These are phyloP conservation scores for Eurotiales sp. DNA, from an alignment of 2,329 filamentous ascomycete genomes.

Conservation along the genomic window DNA sequence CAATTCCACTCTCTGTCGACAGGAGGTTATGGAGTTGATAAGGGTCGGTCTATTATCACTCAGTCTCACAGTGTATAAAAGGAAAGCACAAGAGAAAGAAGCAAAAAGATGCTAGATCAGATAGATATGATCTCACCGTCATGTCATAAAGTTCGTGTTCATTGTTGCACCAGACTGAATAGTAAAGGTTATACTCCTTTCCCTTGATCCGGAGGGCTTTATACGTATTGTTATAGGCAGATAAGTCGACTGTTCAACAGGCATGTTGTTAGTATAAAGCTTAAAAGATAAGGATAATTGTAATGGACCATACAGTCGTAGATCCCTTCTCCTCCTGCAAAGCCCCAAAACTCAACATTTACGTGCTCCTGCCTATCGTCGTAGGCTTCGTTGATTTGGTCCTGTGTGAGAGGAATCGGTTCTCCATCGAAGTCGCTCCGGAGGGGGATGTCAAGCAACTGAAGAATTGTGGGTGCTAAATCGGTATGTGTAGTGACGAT, in stretches of 20 bases:
- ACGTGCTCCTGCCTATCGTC: slow-evolving; percentile 46
- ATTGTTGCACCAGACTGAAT: slow-evolving; percentile 66
- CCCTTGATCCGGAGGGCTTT: slow-evolving; percentile 57
- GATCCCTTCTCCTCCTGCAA: slow-evolving; percentile 23
- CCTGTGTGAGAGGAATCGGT: slow-evolving; percentile 43
- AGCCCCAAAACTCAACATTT: slow-evolving; percentile 57
- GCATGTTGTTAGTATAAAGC: neutral
- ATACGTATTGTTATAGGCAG: slow-evolving; percentile 53
- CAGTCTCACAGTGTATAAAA: no score
- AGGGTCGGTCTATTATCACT: slow-evolving; percentile 27
- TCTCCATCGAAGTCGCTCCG: slow-evolving; percentile 54
- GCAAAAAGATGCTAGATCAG: no score
- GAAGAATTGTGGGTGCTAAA: slow-evolving; percentile 57
- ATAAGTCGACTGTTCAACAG: slow-evolving; percentile 17
- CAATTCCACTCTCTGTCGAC: neutral
- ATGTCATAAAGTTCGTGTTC: slow-evolving; percentile 65
- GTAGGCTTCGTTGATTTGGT: slow-evolving; percentile 28
- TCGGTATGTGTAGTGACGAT: slow-evolving; percentile 60
- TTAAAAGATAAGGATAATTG: neutral
- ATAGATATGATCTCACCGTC: neutral
- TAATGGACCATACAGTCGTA: slow-evolving; percentile 27
- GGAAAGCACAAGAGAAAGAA: no score
- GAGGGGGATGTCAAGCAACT: slow-evolving; percentile 30
- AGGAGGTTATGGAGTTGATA: slow-evolving; percentile 35
- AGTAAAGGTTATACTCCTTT: slow-evolving; percentile 58